Base-by-base conservation (phyloP, 306 rosid species). In the Fragaria ananassa region DNA sequence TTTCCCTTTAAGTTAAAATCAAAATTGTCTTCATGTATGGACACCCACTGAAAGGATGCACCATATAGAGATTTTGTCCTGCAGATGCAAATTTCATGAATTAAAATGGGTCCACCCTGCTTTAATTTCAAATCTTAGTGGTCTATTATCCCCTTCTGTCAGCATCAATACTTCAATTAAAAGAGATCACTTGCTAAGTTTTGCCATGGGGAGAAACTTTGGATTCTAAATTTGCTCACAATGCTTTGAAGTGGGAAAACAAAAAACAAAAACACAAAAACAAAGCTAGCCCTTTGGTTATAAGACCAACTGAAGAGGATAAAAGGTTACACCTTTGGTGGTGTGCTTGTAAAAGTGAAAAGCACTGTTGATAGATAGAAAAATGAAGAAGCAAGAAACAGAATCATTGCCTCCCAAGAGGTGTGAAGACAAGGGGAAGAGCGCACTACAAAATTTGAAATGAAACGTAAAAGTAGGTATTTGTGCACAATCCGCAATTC, bases 381-480 rank as follows among this genome's bases (percentile, higher is more conserved):
- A 46, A 7, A 78, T 18, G 7, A 61, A 35, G 63, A 63, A 41
- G 53, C 21, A 63, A 72, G 68, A 53, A 74, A 62, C 66, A 72
- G 49, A 79, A 72, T 66, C 41, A 58, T 62, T 61, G 42, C 64
- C 18, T 74, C 53, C 51, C 62, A 79, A 53, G 44, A 53, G 56
- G 35, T 39, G 67, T 19, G 35, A 46, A 71, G 15, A 25, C 70
- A 71, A 63, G 42, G 63, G 44, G 34, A 63, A 63, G 68, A 42
- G 21, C 19, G 21, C 19, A 57, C 51, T 35, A 35, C 7, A 50
- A 35, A 42, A 71, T 12, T 63, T 64, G 13, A 25, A 64, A 72
- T 42, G 42, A 65, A 57, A 21, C 29, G 13, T 70, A 57, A 17
- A 46, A 44, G 41, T 37, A 29, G 21, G 41, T 44, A 3, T 58